These are phyloP conservation scores for Aotearoamyces nothofagi DNA, from an alignment of 2,329 filamentous ascomycete species.

Conservation along the genomic window DNA sequence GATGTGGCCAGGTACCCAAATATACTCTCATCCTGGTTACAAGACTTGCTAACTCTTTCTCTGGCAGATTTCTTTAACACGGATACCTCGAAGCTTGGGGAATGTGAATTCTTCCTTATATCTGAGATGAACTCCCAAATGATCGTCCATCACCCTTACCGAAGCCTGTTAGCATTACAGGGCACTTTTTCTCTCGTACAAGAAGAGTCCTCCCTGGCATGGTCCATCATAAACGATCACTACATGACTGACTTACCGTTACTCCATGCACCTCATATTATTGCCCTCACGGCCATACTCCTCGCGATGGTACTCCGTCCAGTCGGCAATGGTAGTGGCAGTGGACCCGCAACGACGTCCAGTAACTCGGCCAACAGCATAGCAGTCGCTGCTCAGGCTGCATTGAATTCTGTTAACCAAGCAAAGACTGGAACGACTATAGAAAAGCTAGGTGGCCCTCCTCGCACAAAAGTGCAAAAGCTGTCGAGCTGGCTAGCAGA, in stretches of 20 bases:
- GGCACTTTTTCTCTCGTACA: constrained; percentile 40
- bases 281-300: constrained; percentile 55
- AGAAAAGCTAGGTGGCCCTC: constrained; percentile 8
- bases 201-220: constrained; percentile 50
- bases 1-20: constrained; percentile 54
- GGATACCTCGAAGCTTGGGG: constrained; percentile 54
- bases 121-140: constrained; percentile 61
- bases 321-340: constrained; percentile 27
- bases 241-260: constrained; percentile 58
- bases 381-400: constrained; percentile 18
- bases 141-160: constrained; percentile 61
- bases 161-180: constrained; percentile 47
- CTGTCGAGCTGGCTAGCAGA: constrained; percentile 55
- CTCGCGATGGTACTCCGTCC: constrained; percentile 53
- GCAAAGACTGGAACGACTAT: constrained; percentile 10
- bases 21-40: constrained; percentile 2
- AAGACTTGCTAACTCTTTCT: constrained; percentile 5
- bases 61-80: constrained; percentile 43
- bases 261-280: constrained; percentile 51
- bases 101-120: constrained; percentile 63
- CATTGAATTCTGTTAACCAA: constrained; percentile 15
- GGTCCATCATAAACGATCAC: constrained; percentile 60
- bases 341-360: constrained; percentile 21
- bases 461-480: constrained; percentile 27
- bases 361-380: constrained; percentile 21